A percentile compares a stretch with the other conserved stretches of the same genome.
Conservation (phyloP, 2,329 filamentous ascomycete genomes). For the Trichoderma sp. region DNA sequence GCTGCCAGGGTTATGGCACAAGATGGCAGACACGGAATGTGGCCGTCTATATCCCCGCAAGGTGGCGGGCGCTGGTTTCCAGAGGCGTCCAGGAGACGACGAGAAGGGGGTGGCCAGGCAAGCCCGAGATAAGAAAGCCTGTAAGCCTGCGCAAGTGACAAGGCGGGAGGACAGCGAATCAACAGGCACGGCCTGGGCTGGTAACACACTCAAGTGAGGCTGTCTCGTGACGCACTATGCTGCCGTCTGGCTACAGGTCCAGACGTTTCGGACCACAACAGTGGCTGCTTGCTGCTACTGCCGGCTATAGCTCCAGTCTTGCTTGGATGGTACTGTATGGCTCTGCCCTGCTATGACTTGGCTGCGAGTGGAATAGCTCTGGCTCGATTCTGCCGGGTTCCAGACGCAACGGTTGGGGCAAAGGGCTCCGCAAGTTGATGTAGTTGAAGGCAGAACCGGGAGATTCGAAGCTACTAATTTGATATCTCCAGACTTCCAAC, state of each 20-base stretch:
- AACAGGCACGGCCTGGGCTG: background rate
- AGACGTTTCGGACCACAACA: background rate
- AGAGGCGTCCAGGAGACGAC: background rate
- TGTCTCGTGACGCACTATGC: conserved; percentile 11
- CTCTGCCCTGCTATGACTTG: background rate
- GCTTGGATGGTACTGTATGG: background rate
- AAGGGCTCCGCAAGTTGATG: background rate
- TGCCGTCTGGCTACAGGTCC: conserved; percentile 4
- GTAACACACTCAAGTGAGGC: conserved; percentile 14
- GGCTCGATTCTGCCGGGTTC: background rate
- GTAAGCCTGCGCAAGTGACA: background rate
- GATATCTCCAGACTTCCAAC: background rate
- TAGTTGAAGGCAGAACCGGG: background rate
- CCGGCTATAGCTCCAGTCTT: background rate
- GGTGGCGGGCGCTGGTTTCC: background rate
- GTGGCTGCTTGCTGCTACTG: background rate
- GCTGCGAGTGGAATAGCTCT: background rate
- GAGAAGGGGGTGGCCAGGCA: background rate
- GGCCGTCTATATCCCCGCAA: conserved; percentile 4
- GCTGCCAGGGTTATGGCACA: background rate
- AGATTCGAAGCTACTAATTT: background rate
- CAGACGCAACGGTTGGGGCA: background rate
- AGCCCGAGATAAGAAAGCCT: background rate
- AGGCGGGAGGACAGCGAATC: background rate
- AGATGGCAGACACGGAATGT: background rate